A percentile compares a stretch with the other conserved stretches of the same genome.
Evolutionary conservation across 805 yeast species (phyloP).

Genomic region (Saccharomycopsis olivae): DNA sequence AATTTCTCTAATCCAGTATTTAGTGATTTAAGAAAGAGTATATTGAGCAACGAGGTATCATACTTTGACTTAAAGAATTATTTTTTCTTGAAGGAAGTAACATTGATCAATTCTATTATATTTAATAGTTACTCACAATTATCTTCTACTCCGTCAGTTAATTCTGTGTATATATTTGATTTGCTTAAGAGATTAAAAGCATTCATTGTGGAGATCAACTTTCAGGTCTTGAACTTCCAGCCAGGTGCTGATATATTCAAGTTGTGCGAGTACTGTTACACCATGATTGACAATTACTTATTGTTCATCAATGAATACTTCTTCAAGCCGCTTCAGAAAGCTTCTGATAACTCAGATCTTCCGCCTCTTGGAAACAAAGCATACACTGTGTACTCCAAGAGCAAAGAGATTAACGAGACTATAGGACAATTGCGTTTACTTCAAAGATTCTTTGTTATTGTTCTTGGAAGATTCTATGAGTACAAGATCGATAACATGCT

Average conservation of each 20-base stretch:
- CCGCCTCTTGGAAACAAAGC: constrained; percentile 17
- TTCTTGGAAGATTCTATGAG: constrained; percentile 24
- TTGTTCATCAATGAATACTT: constrained; percentile 17
- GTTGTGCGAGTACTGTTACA: constrained; percentile 32
- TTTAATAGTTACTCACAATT: constrained; percentile 22
- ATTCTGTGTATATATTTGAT: constrained; percentile 31
- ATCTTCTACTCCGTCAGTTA: constrained; percentile 31
- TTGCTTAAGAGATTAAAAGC: constrained; percentile 25
- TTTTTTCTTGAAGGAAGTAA: constrained; percentile 29
- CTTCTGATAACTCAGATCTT: background rate
- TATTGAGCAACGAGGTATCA: constrained; percentile 9
- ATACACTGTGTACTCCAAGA: constrained; percentile 12
- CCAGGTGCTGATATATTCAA: constrained; percentile 22
- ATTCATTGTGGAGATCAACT: constrained; percentile 32
- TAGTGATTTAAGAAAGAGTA: constrained; percentile 7
- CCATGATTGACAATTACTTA: constrained; percentile 30
- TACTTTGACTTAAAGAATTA: constrained; percentile 24
- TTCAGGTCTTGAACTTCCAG: constrained; percentile 18
- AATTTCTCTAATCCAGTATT: constrained; percentile 12
- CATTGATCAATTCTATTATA: constrained; percentile 26
- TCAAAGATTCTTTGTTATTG: constrained; percentile 35
- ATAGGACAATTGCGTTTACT: constrained; percentile 40
- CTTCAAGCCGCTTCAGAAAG: constrained; percentile 22
- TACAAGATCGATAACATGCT: constrained; percentile 26
- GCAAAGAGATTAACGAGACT: constrained; percentile 24